Percentiles rank a stretch among this genome's conserved stretches.
Conservation (phyloP, 352 stramenopile species). For the Pythium periplocum region DNA sequence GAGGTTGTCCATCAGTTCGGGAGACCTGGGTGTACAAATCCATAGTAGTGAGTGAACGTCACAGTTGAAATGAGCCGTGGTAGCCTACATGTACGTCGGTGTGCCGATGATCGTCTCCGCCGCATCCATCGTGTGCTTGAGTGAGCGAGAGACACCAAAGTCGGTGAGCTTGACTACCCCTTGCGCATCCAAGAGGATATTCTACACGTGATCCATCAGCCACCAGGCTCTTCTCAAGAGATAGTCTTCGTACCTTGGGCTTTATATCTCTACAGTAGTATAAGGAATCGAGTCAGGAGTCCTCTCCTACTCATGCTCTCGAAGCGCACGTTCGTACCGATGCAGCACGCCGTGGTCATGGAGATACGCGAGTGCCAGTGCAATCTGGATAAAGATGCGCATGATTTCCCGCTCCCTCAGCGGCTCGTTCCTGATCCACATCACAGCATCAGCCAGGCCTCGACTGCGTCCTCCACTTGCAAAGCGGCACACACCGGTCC, state of each 20-base stretch:
- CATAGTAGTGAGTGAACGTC: not conserved
- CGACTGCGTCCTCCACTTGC: constrained; percentile 1
- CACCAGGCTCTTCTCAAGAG: not conserved
- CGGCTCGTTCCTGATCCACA: constrained; percentile 2
- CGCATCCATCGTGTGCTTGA: constrained; percentile 36
- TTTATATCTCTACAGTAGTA: constrained; percentile 40
- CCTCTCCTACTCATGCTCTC: no score
- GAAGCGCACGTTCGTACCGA: constrained; percentile 21
- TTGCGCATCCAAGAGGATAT: constrained; percentile 44
- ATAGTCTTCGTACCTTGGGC: constrained; percentile 24
- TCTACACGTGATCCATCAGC: constrained; percentile 17
- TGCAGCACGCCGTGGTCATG: constrained; percentile 58
- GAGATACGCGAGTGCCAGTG: constrained; percentile 52
- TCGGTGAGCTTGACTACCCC: constrained; percentile 71
- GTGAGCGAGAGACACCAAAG: constrained; percentile 49
- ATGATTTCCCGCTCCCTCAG: constrained; percentile 46
- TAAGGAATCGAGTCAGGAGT: no score
- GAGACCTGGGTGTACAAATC: constrained; percentile 27
- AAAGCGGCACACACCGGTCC: constrained; percentile 11
- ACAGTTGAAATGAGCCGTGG: not conserved
- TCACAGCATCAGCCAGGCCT: not conserved
- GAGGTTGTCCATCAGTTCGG: constrained; percentile 63
- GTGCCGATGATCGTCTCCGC: constrained; percentile 67
- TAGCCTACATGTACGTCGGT: constrained; percentile 60
- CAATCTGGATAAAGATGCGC: constrained; percentile 67